Base-by-base conservation (phyloP, 108 stramenopile species). In the Fistulifera solaris region DNA sequence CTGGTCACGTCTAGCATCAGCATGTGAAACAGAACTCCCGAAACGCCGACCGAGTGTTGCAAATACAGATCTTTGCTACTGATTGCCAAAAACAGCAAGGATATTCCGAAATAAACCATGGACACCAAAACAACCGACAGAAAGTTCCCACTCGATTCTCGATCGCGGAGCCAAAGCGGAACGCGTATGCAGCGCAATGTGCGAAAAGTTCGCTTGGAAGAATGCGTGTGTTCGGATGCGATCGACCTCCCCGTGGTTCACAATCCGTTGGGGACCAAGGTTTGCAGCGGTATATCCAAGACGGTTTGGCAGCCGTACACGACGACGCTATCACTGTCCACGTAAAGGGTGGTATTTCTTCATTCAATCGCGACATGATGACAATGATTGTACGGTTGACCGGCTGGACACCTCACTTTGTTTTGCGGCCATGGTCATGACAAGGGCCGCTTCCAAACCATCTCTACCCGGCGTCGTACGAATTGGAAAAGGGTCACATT, bases 151-250 rank as follows among this genome's bases (percentile, higher is more conserved):
- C 27, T 25, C 52, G 59, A 28, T 67, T 72, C 58, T 93, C 95
- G 38, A 96, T 61, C 31, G 58, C 26, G 6, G 62, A 45, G 17
- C 85, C 68, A 69, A 58, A 0, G 85, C 70, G 12, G 87, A 83
- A 67, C 85, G 73, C 85, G 90, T 85, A 54, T 96, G 94, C 82
- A 94, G 82, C 2, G 61, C 87, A 44, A 96, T 86, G 60, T 96
- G 95, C 73, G 91, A 56, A n/a, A 93, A 22, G 47, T 63, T 75
- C 0, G 73, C 90, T 65, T 96, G 95, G 62, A 91, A 80, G 47
- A 94, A 58, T 0, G 76, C 62, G 19, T 77, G 77, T 8, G 91
- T 79, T 13, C 85, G 21, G 25, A 94, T 56, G 14, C 95, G 73
- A 53, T 90, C 87, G 54, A 67, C 72, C 53, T 95, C 78, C 42